Base-by-base conservation (phyloP, 176 grass and related monocot species). In the Rhynchospora tenuis region DNA sequence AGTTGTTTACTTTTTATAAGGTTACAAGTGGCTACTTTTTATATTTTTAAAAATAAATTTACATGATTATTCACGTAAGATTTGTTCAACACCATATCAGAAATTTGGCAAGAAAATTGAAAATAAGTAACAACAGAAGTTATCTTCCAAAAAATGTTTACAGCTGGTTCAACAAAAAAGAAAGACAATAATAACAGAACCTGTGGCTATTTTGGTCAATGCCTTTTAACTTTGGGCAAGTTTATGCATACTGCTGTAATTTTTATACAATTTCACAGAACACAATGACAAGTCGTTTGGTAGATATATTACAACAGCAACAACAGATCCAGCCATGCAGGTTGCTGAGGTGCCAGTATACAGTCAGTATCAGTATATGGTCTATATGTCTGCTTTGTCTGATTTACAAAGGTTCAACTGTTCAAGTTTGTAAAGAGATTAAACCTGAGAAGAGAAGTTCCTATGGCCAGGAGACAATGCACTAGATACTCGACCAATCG, bases 401-500 rank as follows among this genome's bases (percentile, higher is more conserved):
- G 9, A 54, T 52, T 29, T 10, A 75, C 23, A 72, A 22, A 81
- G 15, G 22, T 44, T 7, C n/a, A n/a, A n/a, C n/a, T n/a, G n/a
- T n/a, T n/a, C 5, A 27, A 47, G 42, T 66, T 51, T 48, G 58
- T 65, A 82, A 33, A 27, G 45, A 82, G 52, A 42, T 22, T 3
- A 8, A 78, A 95, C 96, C 96, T 95, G 89, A 76, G 88, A 77
- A 24, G 96, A 92, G 64, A 98, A 95, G 79, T 93, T 90, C 73
- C 84, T 79, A 52, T 98, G 96, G 10, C 96, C 91, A 71, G 93
- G 92, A 83, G 96, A 98, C 67, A 98, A 73, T 9, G 92, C 90
- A 66, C 93, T 91, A 57, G 96, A 98, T 16, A 88, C 93, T 87
- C 91, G 93, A 7, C 96, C 93, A 68, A 98, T 98, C 5, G 96